These are phyloP conservation scores for Thalassia testudinum DNA, from an alignment of 116 monocot species.

Conservation along the genomic window DNA sequence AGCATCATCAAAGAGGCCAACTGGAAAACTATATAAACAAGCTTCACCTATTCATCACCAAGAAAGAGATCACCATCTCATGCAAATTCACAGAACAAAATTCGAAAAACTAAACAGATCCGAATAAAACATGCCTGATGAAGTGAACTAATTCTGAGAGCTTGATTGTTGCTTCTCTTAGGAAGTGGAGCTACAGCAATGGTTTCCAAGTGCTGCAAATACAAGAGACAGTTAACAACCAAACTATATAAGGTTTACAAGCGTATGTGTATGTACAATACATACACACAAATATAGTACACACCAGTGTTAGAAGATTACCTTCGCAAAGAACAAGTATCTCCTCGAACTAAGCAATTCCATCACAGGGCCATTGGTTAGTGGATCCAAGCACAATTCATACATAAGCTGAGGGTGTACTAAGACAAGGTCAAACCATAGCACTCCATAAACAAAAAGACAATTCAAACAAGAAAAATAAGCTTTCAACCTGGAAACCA, in stretches of 20 bases:
- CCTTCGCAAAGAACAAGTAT: slow-evolving; percentile 81
- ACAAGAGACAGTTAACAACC: slow-evolving; percentile 1
- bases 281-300: not conserved
- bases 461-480: not conserved
- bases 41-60: too few relatives aligned
- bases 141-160: slow-evolving; percentile 76
- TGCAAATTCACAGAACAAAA: too few relatives aligned
- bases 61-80: too few relatives aligned
- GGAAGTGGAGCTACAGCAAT: slow-evolving; percentile 65
- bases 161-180: slow-evolving; percentile 56
- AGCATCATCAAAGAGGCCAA: too few relatives aligned
- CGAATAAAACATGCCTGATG: slow-evolving; percentile 55
- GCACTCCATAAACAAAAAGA: not conserved
- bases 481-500: slow-evolving; percentile 58
- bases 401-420: slow-evolving; percentile 72
- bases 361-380: slow-evolving; percentile 54
- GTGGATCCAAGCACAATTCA: slow-evolving; percentile 77
- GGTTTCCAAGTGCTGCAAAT: slow-evolving; percentile 57
- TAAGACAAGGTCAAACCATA: not conserved
- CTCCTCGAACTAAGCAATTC: slow-evolving; percentile 67
- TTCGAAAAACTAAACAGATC: too few relatives aligned
- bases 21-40: too few relatives aligned
- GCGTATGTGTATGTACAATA: too few relatives aligned
- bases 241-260: too few relatives aligned
- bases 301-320: slow-evolving; percentile 1